Conservation (phyloP, 306 rosid genomes). For the Vachellia collinsii region DNA sequence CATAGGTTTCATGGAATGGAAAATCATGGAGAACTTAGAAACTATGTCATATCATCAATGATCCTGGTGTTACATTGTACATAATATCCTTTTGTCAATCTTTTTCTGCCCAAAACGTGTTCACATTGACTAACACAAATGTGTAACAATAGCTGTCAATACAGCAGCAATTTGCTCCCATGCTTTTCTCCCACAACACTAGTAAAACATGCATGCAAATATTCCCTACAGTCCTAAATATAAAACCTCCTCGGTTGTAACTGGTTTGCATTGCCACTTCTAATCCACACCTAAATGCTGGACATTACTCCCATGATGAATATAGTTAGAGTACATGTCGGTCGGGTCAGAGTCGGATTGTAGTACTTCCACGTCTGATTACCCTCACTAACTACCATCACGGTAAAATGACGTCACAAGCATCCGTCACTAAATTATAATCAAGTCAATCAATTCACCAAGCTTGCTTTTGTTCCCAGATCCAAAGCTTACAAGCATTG, state of each 20-base stretch:
- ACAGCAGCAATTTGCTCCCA: conserved; percentile 20
- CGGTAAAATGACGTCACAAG: not conserved
- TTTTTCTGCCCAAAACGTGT: not conserved
- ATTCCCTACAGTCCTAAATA: not conserved
- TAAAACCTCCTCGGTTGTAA: not conserved
- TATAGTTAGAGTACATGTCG: not conserved
- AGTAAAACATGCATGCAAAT: not conserved
- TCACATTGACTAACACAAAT: not conserved
- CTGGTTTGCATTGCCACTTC: not conserved
- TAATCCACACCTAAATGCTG: not conserved
- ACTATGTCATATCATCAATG: not conserved
- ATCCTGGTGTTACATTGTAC: not conserved
- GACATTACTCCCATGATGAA: not conserved
- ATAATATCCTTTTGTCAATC: not conserved
- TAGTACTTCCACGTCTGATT: not conserved
- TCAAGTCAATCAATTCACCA: not conserved
- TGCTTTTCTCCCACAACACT: conserved; percentile 3
- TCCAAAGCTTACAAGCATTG: not conserved
- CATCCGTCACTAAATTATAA: not conserved
- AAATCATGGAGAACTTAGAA: not conserved
- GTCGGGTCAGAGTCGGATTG: not conserved
- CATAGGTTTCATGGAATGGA: not conserved
- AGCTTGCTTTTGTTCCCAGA: conserved; percentile 10
- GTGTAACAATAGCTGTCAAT: not conserved
- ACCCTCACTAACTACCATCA: not conserved